Conservation (phyloP, 768 basidiomycete genomes). For the Amanita inopinata region DNA sequence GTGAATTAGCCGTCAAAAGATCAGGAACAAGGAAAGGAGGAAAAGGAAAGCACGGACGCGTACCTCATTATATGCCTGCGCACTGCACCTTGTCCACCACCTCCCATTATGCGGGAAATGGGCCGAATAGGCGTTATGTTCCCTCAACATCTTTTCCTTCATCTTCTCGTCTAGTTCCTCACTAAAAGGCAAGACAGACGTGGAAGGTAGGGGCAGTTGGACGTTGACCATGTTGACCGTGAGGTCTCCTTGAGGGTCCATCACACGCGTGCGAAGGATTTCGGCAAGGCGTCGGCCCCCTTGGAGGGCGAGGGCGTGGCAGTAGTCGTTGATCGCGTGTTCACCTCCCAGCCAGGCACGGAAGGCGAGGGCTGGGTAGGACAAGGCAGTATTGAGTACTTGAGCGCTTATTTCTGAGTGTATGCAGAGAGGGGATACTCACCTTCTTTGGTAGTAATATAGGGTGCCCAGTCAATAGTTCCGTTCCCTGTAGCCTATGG, state of each 20-base stretch:
- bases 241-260: slow-evolving; percentile 48
- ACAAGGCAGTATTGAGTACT: neutral
- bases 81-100: slow-evolving; percentile 33
- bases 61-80: slow-evolving; percentile 32
- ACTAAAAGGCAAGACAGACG: slow-evolving; percentile 10
- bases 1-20: neutral
- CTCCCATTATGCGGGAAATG: slow-evolving; percentile 25
- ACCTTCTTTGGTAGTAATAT: slow-evolving; percentile 41
- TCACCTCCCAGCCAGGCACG: slow-evolving; percentile 71
- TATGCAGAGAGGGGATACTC: too few relatives aligned
- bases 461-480: slow-evolving; percentile 46
- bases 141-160: slow-evolving; percentile 19
- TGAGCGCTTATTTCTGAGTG: slow-evolving; percentile 22
- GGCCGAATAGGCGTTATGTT: slow-evolving; percentile 22
- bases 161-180: slow-evolving; percentile 17
- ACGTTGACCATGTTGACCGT: slow-evolving; percentile 56
- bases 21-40: too few relatives aligned
- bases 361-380: slow-evolving; percentile 69
- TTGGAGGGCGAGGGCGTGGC: slow-evolving; percentile 52
- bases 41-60: slow-evolving; percentile 1
- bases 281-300: slow-evolving; percentile 56
- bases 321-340: slow-evolving; percentile 58
- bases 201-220: slow-evolving; percentile 22
- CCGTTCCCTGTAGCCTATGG: slow-evolving; percentile 43
- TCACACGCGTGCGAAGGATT: slow-evolving; percentile 47